A percentile compares a stretch with the other conserved stretches of the same genome.
Evolutionary conservation across 108 stramenopile species (phyloP).

Genomic region (Cyclotella baltica): DNA sequence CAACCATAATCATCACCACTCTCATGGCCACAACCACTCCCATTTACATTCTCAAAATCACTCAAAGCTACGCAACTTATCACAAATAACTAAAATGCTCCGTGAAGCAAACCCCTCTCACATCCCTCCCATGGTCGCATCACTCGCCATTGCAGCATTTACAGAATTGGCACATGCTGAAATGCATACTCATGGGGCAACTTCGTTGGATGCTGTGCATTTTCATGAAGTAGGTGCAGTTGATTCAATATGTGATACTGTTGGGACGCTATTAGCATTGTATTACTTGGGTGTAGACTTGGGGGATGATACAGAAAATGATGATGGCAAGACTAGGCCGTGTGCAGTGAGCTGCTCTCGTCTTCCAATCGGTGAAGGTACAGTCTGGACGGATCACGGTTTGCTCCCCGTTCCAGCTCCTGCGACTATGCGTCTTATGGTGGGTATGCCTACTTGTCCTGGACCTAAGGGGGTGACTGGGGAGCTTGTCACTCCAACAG

Average conservation of each 20-base stretch:
- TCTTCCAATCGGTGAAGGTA: slow-evolving; percentile 89
- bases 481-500: slow-evolving; percentile 94
- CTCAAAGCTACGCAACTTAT: slow-evolving; percentile 82
- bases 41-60: slow-evolving; percentile 26
- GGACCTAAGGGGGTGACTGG: slow-evolving; percentile 84
- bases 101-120: slow-evolving; percentile 48
- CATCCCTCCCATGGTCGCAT: slow-evolving; percentile 75
- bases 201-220: slow-evolving; percentile 78
- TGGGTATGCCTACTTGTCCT: slow-evolving; percentile 85
- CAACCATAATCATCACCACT: slow-evolving; percentile 27
- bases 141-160: slow-evolving; percentile 78
- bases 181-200: slow-evolving; percentile 84
- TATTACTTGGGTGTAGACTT: slow-evolving; percentile 72
- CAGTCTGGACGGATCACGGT: slow-evolving; percentile 93
- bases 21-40: slow-evolving; percentile 31
- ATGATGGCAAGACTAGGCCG: slow-evolving; percentile 4
- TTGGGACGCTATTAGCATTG: slow-evolving; percentile 87
- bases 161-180: slow-evolving; percentile 89
- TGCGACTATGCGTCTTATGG: slow-evolving; percentile 88
- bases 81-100: slow-evolving; percentile 80
- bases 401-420: slow-evolving; percentile 94
- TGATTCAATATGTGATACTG: slow-evolving; percentile 93
- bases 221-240: slow-evolving; percentile 96
- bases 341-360: slow-evolving; percentile 71
- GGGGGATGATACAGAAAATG: slow-evolving; percentile 20